These are phyloP conservation scores for Tephrocybe sp. DNA, from an alignment of 768 basidiomycete genomes.

Conservation along the genomic window DNA sequence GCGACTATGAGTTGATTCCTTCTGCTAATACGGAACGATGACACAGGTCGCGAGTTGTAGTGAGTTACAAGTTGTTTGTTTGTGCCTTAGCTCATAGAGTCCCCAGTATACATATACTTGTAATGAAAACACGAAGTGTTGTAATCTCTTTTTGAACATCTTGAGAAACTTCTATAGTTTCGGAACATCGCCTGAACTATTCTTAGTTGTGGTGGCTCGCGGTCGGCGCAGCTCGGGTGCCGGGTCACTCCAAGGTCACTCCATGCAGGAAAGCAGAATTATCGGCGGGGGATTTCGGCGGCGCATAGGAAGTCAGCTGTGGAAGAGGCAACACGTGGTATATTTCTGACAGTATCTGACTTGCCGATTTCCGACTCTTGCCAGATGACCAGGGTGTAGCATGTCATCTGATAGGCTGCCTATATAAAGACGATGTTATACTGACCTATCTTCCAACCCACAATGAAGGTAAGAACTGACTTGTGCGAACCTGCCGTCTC, in stretches of 20 bases:
- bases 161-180: neutral
- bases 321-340: conserved; percentile 17
- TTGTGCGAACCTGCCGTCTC: neutral
- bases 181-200: neutral
- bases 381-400: conserved; percentile 6
- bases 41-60: neutral
- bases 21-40: conserved; percentile 26
- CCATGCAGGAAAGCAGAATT: neutral
- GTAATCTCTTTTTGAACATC: neutral
- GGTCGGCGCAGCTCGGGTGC: conserved; percentile 1
- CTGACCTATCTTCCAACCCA: conserved; percentile 7
- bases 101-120: conserved; percentile 7
- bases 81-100: no score
- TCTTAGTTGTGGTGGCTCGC: neutral
- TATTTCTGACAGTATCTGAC: no score
- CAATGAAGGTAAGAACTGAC: conserved; percentile 49
- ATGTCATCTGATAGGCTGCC: conserved; percentile 5
- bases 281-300: conserved; percentile 10
- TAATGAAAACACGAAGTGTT: conserved; percentile 8
- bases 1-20: conserved; percentile 40
- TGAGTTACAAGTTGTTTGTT: no score
- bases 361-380: conserved; percentile 4
- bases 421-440: conserved; percentile 7
- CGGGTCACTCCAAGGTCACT: conserved; percentile 5
- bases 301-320: neutral